Evolutionary conservation across 1,139 yeast genomes (phyloP), one percentile per base, ranked within the genome.

Genomic region (Debaryomyces sp.): DNA sequence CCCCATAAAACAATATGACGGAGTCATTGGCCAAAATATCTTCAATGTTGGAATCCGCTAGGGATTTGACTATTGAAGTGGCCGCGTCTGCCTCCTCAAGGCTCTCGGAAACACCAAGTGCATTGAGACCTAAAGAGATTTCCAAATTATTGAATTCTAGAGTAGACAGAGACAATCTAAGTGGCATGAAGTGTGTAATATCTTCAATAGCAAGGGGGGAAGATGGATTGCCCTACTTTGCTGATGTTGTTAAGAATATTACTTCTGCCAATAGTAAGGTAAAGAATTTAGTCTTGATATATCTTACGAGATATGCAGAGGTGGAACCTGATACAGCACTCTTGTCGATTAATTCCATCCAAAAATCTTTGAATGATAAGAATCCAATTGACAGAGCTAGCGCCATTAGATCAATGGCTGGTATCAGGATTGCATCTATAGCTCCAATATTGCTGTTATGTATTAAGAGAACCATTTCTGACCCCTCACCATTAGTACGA

Each of bases 191-290:
- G 59, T 82, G 87, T 55, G 84, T 92, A 8, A 78, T 85, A n/a
- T 73, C 85, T 1, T 67, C 82, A 48, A 80, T 89, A 63, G 80
- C 91, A 0, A 73, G 81, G 49, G 92, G 90, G 8, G 84, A 79
- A 52, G 84, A 80, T 55, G 84, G 80, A 5, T 63, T 78, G 7
- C 80, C 78, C 46, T 87, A 81, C 63, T 91, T 92, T 66, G 89
- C 96, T 0, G 94, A 89, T 60, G 96, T 95, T 10, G 88, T 94
- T 50, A 92, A 92, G 67, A 91, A 91, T 64, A 84, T 92, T 41
- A 88, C 92, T 3, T 85, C 94, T 12, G 62, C 81, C 10, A 89
- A 85, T 57, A 62, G 83, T 30, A 87, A 85, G 56, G 81, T 90
- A 39, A 81, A 89, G 52, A 84, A 86, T 58, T 75, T 94, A 63